phyloP scores from a whole-genome alignment of 108 stramenopile species.

The Mayamaea pseudoterrestris region DNA sequence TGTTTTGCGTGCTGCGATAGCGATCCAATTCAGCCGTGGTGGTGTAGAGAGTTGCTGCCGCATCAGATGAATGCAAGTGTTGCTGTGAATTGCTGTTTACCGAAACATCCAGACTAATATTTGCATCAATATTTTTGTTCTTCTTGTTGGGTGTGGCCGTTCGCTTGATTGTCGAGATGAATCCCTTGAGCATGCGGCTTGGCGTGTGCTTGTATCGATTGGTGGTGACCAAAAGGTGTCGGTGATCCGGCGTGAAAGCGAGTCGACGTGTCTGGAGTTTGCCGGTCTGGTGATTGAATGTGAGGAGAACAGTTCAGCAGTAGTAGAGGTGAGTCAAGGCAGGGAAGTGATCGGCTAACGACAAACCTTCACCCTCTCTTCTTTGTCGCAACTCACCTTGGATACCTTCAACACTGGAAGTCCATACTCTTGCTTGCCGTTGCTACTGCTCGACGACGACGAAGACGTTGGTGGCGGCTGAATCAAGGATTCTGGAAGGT shows the following conservation, averaged over 20 bases:
- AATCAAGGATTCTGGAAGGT: not conserved
- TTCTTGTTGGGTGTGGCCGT: too few relatives aligned
- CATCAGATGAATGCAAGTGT: slow-evolving; percentile 4
- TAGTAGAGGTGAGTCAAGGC: too few relatives aligned
- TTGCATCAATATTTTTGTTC: too few relatives aligned
- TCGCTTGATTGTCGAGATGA: too few relatives aligned
- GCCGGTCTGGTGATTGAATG: slow-evolving; percentile 27
- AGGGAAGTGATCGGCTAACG: too few relatives aligned
- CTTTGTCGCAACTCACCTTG: slow-evolving; percentile 39
- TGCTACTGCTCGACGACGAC: too few relatives aligned
- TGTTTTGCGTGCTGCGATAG: slow-evolving; percentile 2
- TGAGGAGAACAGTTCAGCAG: not conserved
- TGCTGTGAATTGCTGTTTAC: slow-evolving; percentile 28
- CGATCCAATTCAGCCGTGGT: too few relatives aligned
- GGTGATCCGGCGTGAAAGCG: slow-evolving; percentile 46
- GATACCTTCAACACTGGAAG: slow-evolving; percentile 54
- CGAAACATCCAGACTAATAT: too few relatives aligned
- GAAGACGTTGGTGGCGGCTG: slow-evolving; percentile 9
- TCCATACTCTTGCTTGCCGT: slow-evolving; percentile 3
- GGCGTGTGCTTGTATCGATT: too few relatives aligned
- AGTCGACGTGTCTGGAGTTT: slow-evolving; percentile 61
- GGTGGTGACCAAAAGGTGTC: slow-evolving; percentile 46
- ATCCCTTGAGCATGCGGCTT: too few relatives aligned
- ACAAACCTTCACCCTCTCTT: not conserved
- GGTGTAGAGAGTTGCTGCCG: slow-evolving; percentile 1